These are phyloP conservation scores for Xylaria sp. DNA, from an alignment of 2,329 filamentous ascomycete species.

Conservation along the genomic window DNA sequence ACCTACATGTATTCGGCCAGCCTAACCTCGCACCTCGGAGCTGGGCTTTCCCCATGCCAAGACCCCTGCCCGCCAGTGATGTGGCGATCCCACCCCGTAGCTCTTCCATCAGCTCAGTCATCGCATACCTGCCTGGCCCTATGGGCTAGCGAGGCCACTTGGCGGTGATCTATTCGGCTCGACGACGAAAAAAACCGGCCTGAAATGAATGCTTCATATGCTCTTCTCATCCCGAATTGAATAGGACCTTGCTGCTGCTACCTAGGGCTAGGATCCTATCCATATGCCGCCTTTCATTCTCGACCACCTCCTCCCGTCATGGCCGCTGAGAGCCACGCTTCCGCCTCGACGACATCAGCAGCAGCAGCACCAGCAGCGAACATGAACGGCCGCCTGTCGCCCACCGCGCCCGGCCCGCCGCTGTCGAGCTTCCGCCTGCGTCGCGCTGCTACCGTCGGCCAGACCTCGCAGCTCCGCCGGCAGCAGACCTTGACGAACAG, in stretches of 20 bases:
- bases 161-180: neutral
- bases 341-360: constrained; percentile 29
- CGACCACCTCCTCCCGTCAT: constrained; percentile 26
- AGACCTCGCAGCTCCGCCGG: constrained; percentile 33
- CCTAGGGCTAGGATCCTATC: constrained; percentile 17
- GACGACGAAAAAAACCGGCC: too few species aligned
- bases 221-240: neutral
- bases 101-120: neutral
- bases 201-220: neutral
- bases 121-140: neutral
- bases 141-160: neutral
- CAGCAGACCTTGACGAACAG: constrained; percentile 26
- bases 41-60: too few species aligned
- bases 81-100: neutral
- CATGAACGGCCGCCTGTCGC: constrained; percentile 19
- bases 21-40: too few species aligned
- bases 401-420: constrained; percentile 20
- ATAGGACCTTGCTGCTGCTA: too few species aligned
- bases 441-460: constrained; percentile 46
- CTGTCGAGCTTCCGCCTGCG: constrained; percentile 44
- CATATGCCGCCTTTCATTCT: constrained; percentile 16
- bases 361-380: too few species aligned
- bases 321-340: constrained; percentile 33
- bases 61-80: neutral
- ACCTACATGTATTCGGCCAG: too few species aligned